A percentile compares a stretch with the other conserved stretches of the same genome.
Evolutionary conservation across 2,329 filamentous ascomycete species (phyloP).

Genomic region (Capronia epimyces): DNA sequence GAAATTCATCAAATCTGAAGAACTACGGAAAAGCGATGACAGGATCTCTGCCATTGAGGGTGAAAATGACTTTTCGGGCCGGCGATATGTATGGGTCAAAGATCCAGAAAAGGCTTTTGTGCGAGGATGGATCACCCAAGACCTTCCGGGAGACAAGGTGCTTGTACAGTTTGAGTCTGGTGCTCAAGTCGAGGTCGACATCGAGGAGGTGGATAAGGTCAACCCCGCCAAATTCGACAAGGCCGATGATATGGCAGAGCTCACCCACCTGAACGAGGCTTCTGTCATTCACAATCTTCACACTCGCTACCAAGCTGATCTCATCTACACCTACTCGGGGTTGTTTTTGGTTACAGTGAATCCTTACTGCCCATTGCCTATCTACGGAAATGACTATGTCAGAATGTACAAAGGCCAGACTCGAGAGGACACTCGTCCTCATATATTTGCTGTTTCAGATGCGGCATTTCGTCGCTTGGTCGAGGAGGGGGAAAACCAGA

Average conservation of each 20-base stretch:
- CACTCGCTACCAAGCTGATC: conserved; percentile 87
- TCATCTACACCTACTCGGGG: conserved; percentile 97
- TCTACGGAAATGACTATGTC: conserved; percentile 94
- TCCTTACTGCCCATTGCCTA: conserved; percentile 88
- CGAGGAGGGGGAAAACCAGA: conserved; percentile 92
- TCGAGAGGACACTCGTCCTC: conserved; percentile 89
- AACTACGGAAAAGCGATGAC: conserved; percentile 56
- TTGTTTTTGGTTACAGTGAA: conserved; percentile 96
- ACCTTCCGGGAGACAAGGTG: conserved; percentile 62
- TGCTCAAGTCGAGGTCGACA: conserved; percentile 77
- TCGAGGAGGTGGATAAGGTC: conserved; percentile 92
- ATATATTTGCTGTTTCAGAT: conserved; percentile 97
- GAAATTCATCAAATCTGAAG: conserved; percentile 88
- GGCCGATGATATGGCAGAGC: conserved; percentile 96
- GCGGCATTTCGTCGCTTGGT: conserved; percentile 93
- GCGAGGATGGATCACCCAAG: conserved; percentile 85
- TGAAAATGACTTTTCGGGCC: conserved; percentile 97
- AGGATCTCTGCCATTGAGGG: conserved; percentile 73
- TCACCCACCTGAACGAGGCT: conserved; percentile 95
- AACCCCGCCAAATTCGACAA: conserved; percentile 99
- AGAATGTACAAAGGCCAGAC: conserved; percentile 94
- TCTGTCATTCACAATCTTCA: conserved; percentile 97
- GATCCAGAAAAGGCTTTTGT: conserved; percentile 84
- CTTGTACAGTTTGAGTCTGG: conserved; percentile 92
- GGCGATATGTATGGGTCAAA: conserved; percentile 95